Evolutionary conservation across 139 green algal genomes (phyloP).

Genomic region (Coelastrella sp.): DNA sequence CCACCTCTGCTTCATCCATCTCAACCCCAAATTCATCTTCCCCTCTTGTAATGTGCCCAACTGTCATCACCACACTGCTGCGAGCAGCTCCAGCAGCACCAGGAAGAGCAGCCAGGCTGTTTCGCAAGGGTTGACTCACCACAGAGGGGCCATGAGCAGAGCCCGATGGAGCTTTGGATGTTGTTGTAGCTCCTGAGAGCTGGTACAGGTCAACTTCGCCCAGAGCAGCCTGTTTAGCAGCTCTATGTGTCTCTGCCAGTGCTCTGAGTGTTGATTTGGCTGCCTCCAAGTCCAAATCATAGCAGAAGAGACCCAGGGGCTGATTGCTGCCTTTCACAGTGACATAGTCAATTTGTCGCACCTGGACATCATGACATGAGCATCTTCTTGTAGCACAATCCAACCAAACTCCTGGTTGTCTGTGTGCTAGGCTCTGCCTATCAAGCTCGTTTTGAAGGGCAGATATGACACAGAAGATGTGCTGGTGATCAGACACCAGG

Average conservation of each 20-base stretch:
- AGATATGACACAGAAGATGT: too few relatives aligned
- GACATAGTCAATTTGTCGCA: constrained; percentile 93
- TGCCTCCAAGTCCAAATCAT: constrained; percentile 65
- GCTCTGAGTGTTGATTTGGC: not conserved
- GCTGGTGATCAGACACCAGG: too few relatives aligned
- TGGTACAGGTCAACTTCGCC: not conserved
- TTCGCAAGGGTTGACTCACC: not conserved
- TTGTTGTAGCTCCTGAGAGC: not conserved
- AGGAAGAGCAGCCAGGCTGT: constrained; percentile 7
- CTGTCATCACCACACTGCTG: constrained; percentile 30
- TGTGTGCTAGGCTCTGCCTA: too few relatives aligned
- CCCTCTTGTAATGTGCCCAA: not conserved
- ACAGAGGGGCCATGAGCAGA: not conserved
- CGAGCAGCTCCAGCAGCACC: constrained; percentile 10
- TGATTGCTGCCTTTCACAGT: constrained; percentile 92
- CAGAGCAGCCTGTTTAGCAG: not conserved
- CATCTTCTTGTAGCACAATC: too few relatives aligned
- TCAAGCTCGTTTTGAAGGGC: too few relatives aligned
- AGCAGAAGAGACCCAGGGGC: constrained; percentile 87
- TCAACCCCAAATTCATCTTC: not conserved
- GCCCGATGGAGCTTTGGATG: not conserved
- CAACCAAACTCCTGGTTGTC: too few relatives aligned
- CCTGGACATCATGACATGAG: too few relatives aligned
- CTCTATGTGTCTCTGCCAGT: not conserved
- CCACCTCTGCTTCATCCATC: constrained; percentile 28